Base-by-base conservation (phyloP, 306 rosid species). In the Adenanthera pavonina region DNA sequence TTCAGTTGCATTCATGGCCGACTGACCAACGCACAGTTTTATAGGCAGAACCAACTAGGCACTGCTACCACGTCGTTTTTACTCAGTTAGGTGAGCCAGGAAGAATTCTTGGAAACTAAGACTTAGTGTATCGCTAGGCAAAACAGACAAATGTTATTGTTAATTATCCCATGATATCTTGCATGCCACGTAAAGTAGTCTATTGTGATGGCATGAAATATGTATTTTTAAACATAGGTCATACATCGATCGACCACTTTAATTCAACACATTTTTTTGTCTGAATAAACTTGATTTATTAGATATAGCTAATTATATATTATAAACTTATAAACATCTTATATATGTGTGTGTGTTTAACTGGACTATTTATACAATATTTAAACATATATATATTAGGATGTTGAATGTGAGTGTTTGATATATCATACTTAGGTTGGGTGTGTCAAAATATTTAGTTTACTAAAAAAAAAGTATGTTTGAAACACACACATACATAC, bases 31-130 rank as follows among this genome's bases (percentile, higher is more conserved):
- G 74, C 88, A 82, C 25, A 66, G 84, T 89, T 91, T 88, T 90
- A 95, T 87, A 92, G 85, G 65, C 59, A 66, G 17, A 76, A 36
- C 40, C 68, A 61, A 61, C 75, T 34, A 43, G 65, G 75, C 88
- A 80, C 78, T 73, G 98, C 85, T 89, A 87, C 87, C 62, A 86
- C 78, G 98, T 94, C 97, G 86, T 91, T 92, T 89, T 94, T 81
- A 44, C 81, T 69, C 75, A 72, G 90, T 95, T 93, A 91, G 98
- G 98, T 95, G 89, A 88, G 83, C 80, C 15, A 76, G 57, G 72
- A 16, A 20, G 60, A 69, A 88, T 77, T 87, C 90, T 89, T 91
- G 59, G 78, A 72, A 72, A 74, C 62, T 82, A 72, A 94, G 91
- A 75, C 80, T 76, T 57, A 0, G 25, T 65, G 15, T 16, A 60